phyloP scores from a whole-genome alignment of 2,329 filamentous ascomycete genomes.

The Aureobasidium sp. region DNA sequence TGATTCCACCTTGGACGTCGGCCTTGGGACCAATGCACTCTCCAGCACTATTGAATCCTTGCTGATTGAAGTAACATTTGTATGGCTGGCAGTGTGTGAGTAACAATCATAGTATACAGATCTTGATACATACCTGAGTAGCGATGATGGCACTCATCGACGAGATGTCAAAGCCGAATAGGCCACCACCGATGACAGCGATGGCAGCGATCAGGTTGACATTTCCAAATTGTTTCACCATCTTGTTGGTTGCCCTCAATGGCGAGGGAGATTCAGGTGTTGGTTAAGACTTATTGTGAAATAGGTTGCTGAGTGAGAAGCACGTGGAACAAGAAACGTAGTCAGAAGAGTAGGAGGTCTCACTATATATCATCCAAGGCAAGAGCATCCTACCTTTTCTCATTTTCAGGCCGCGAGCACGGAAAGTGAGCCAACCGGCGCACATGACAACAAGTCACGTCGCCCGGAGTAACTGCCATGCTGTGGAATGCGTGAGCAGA shows the following conservation, averaged over 20 bases:
- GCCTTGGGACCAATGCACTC: slow-evolving; percentile 47
- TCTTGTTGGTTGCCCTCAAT: slow-evolving; percentile 3
- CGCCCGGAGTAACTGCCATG: slow-evolving; percentile 7
- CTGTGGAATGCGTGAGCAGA: not conserved
- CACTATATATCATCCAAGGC: not conserved
- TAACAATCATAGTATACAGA: not conserved
- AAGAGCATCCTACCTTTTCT: not conserved
- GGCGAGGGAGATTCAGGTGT: not conserved
- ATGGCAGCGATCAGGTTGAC: slow-evolving; percentile 53
- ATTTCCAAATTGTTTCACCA: slow-evolving; percentile 42
- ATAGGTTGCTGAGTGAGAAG: not conserved
- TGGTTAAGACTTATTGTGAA: not conserved
- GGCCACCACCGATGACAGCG: slow-evolving; percentile 56
- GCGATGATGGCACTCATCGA: slow-evolving; percentile 61
- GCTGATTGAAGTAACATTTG: slow-evolving; percentile 11
- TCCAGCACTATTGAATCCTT: slow-evolving; percentile 28
- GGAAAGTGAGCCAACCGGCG: not conserved
- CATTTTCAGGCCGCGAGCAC: not conserved
- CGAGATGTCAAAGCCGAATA: slow-evolving; percentile 74
- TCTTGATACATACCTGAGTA: slow-evolving; percentile 53
- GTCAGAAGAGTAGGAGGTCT: not conserved
- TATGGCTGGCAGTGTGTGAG: not conserved
- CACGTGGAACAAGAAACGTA: not conserved
- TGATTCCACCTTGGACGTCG: slow-evolving; percentile 60
- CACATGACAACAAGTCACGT: not conserved